phyloP scores from a whole-genome alignment of 2,329 filamentous ascomycete genomes.

The Phyllosticta citriasiana region DNA sequence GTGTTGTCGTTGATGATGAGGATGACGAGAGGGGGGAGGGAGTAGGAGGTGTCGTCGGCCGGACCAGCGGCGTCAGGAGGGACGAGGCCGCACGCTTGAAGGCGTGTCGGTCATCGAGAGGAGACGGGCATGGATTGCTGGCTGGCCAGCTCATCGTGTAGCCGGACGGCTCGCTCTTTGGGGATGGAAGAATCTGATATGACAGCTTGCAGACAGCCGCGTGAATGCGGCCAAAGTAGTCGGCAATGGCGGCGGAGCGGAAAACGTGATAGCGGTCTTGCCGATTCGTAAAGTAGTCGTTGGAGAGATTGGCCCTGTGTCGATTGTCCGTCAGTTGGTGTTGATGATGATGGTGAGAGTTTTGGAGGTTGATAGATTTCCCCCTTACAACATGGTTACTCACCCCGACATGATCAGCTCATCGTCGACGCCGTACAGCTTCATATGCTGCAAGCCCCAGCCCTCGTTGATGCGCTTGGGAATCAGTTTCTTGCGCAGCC shows the following conservation, averaged over 20 bases:
- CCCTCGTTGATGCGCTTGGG: slow-evolving; percentile 93
- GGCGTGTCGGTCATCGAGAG: slow-evolving; percentile 55
- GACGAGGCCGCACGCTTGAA: slow-evolving; percentile 63
- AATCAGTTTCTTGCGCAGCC: slow-evolving; percentile 70
- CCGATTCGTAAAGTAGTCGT: slow-evolving; percentile 92
- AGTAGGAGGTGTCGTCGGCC: slow-evolving; percentile 32
- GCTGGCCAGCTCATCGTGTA: slow-evolving; percentile 62
- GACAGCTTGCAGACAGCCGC: slow-evolving; percentile 68
- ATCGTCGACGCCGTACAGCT: slow-evolving; percentile 91
- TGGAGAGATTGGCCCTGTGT: slow-evolving; percentile 69
- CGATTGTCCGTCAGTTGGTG: neutral
- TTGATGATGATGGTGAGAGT: neutral
- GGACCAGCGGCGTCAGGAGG: slow-evolving; percentile 57
- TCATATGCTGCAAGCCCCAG: slow-evolving; percentile 98
- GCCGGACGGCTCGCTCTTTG: slow-evolving; percentile 34
- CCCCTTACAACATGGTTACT: slow-evolving; percentile 12
- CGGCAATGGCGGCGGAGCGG: slow-evolving; percentile 63
- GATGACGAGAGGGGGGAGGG: slow-evolving; percentile 14
- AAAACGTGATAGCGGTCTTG: slow-evolving; percentile 94
- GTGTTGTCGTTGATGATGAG: slow-evolving; percentile 40
- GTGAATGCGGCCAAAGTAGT: slow-evolving; percentile 75
- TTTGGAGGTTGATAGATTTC: neutral
- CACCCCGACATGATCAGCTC: slow-evolving; percentile 90
- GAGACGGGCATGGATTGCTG: slow-evolving; percentile 64
- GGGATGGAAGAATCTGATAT: slow-evolving; percentile 62